Evolutionary conservation across 768 basidiomycete species (phyloP).

Genomic region (Tylopilus plumbeoviolaceoides): DNA sequence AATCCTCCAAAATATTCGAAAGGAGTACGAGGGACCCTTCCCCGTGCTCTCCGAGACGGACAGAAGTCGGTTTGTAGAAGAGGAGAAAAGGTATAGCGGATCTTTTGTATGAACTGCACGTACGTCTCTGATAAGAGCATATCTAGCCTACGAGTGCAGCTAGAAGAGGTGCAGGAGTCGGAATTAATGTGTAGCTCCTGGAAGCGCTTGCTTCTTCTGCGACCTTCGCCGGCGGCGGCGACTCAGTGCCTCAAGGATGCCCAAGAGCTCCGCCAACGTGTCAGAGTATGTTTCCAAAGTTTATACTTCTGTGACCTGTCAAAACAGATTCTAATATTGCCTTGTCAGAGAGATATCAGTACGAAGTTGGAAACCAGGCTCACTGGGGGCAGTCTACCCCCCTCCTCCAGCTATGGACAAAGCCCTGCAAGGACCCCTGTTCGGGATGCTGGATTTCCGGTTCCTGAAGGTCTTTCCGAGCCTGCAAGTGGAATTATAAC

Average conservation of each 20-base stretch:
- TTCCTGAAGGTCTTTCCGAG: neutral
- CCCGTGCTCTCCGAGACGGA: constrained; percentile 5
- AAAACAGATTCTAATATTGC: neutral
- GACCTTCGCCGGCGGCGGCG: constrained; percentile 3
- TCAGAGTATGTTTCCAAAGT: constrained; percentile 1
- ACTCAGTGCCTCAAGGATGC: constrained; percentile 4
- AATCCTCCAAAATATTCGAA: neutral
- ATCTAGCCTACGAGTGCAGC: constrained; percentile 6
- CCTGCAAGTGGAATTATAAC: neutral
- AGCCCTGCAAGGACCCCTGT: neutral
- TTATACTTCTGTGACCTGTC: too few species aligned
- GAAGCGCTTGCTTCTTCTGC: constrained; percentile 1
- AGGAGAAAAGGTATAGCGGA: constrained; percentile 4
- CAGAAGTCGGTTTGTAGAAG: neutral
- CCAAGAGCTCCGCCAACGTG: neutral
- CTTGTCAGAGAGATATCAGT: constrained; percentile 3
- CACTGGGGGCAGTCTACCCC: neutral
- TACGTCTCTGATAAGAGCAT: neutral
- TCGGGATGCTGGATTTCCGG: neutral
- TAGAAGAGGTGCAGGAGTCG: neutral
- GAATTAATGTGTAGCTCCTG: neutral
- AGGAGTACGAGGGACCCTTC: neutral
- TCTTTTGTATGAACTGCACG: neutral
- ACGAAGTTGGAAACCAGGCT: constrained; percentile 1
- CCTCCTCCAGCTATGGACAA: neutral